Evolutionary conservation across 164 flowering plant species (phyloP), one percentile per base, ranked within the genome.

Genomic region (Magnolia officinalis): DNA sequence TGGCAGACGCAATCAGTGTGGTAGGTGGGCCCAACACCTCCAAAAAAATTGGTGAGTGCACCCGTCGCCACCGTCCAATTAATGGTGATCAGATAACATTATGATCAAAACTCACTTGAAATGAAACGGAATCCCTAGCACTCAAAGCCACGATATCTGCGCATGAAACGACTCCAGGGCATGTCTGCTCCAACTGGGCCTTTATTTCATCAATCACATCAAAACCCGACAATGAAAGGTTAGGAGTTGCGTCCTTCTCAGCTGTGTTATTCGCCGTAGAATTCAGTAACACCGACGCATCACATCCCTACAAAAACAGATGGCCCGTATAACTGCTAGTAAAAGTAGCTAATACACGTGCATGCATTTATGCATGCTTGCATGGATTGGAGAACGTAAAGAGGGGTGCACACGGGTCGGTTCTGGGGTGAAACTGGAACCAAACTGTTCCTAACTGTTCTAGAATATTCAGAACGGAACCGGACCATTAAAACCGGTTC

Each of bases 91-190:
- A 31, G 10, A 20, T 3, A 31, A 31, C 2, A 31, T 1, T 31
- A 31, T 1, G 37, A 31, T 31, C 37, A 31, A 11, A 9, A 31
- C 66, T 73, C 80, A 90, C 95, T 72, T 80, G 90, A 77, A 64
- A 81, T 10, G 93, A 86, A 58, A 91, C 92, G 1, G 95, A 59
- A 72, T 91, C 95, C 37, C 92, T 79, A 51, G 96, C 86, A 19
- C 86, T 85, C n/a, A 90, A 74, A 37, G 94, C 86, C 2, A 91
- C 9, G n/a, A 91, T 90, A 73, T 91, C 96, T 14, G 94, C 94
- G 74, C 96, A 90, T 1, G 96, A 91, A 1, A 91, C 96, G 0
- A 77, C 75, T 8, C 80, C 81, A 0, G 86, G 85, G 76, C 92
- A 89, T 2, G 6, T 50, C 0, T 70, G 23, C 77, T 89, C 90